phyloP scores from a whole-genome alignment of 1,139 yeast species.

The Hyphopichia wangnamkhiaoensis region DNA sequence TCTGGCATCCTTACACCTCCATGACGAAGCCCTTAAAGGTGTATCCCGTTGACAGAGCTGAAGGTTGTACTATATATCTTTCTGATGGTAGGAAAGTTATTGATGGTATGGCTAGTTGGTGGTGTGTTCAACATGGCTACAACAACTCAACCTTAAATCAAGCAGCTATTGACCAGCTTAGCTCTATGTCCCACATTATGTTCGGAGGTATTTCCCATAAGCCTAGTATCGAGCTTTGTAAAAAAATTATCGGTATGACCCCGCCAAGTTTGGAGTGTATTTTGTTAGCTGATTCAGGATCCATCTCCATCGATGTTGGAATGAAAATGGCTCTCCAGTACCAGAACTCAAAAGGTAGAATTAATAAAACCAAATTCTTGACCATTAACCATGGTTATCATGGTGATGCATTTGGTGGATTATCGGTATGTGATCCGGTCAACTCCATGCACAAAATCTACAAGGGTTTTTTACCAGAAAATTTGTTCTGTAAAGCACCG shows the following conservation, averaged over 20 bases:
- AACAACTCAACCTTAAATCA: conserved; percentile 24
- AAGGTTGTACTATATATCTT: conserved; percentile 19
- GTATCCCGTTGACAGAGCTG: conserved; percentile 23
- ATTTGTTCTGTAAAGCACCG: conserved; percentile 25
- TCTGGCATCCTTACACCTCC: conserved; percentile 35
- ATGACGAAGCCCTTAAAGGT: conserved; percentile 23
- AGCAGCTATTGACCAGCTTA: conserved; percentile 21
- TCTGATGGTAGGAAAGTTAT: conserved; percentile 16
- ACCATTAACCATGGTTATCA: conserved; percentile 24
- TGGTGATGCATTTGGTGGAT: conserved; percentile 28
- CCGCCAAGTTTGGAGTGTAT: conserved; percentile 20
- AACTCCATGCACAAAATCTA: conserved; percentile 29
- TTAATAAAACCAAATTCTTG: conserved; percentile 15
- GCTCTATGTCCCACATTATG: conserved; percentile 28
- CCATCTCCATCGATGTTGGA: conserved; percentile 12
- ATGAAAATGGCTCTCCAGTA: conserved; percentile 12
- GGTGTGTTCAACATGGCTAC: conserved; percentile 34
- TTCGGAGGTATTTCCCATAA: conserved; percentile 31
- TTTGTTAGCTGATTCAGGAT: conserved; percentile 23
- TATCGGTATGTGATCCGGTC: conserved; percentile 24
- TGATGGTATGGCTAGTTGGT: conserved; percentile 36
- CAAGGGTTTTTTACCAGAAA: conserved; percentile 23
- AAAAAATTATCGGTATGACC: conserved; percentile 19
- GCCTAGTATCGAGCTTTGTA: conserved; percentile 23
- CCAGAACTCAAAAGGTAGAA: conserved; percentile 13